A percentile compares a stretch with the other conserved stretches of the same genome.
Conservation (phyloP, 129 eudicot species). For the Helichrysum umbraculigerum region DNA sequence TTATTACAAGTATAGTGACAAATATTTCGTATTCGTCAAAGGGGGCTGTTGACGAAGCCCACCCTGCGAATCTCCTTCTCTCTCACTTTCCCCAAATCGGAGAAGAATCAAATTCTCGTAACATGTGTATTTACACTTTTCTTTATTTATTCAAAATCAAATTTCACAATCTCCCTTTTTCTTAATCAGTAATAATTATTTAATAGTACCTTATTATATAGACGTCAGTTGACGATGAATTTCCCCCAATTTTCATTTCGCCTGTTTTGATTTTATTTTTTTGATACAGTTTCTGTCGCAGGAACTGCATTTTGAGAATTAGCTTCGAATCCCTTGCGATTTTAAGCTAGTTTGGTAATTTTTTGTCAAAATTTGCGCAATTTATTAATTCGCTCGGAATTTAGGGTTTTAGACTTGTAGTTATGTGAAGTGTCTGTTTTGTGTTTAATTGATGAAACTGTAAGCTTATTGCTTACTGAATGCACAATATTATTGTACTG, state of each 20-base stretch:
- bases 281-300: constrained; percentile 4
- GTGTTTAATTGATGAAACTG: not conserved
- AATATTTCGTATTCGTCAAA: constrained; percentile 26
- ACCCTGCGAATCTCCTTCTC: not conserved
- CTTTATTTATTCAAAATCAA: constrained; percentile 25
- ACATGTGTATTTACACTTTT: constrained; percentile 27
- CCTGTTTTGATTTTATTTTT: constrained; percentile 7
- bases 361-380: not conserved
- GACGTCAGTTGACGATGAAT: not conserved
- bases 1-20: not conserved
- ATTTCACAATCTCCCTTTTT: not conserved
- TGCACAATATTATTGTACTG: not conserved
- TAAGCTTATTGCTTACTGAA: not conserved
- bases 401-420: not conserved
- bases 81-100: constrained; percentile 16
- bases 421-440: not conserved
- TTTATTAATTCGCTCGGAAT: constrained; percentile 14
- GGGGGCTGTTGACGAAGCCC: not conserved
- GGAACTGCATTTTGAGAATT: constrained; percentile 32
- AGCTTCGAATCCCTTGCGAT: constrained; percentile 20
- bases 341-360: constrained; percentile 26
- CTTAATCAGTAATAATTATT: not conserved
- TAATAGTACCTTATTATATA: not conserved
- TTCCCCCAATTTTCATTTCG: constrained; percentile 15
- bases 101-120: constrained; percentile 26